Percentiles rank a stretch among this genome's conserved stretches.
phyloP scores from a whole-genome alignment of 805 yeast species.

The Cyberlindnera galapagoensis region DNA sequence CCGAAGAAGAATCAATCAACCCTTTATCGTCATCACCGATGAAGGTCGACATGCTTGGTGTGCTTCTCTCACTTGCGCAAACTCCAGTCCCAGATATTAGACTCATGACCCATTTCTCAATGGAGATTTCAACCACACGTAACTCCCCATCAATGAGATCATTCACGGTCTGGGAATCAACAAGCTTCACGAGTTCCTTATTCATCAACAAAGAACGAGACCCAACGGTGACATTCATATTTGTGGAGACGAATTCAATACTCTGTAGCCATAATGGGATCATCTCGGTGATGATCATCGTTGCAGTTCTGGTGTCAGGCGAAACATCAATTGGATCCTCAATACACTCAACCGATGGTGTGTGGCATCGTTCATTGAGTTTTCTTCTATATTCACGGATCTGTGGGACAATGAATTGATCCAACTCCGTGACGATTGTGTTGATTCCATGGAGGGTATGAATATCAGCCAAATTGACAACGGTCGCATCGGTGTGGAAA shows the following conservation, averaged over 20 bases:
- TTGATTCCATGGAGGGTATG: slow-evolving; percentile 26
- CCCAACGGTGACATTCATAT: slow-evolving; percentile 28
- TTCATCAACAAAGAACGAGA: slow-evolving; percentile 39
- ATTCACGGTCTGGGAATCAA: slow-evolving; percentile 29
- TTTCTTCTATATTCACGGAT: slow-evolving; percentile 10
- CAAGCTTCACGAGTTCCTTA: slow-evolving; percentile 28
- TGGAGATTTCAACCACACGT: slow-evolving; percentile 26
- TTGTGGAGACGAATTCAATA: slow-evolving; percentile 5
- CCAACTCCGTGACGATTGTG: slow-evolving; percentile 15
- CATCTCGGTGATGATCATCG: slow-evolving; percentile 13
- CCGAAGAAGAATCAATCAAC: slow-evolving; percentile 18
- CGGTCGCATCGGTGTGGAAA: slow-evolving; percentile 9
- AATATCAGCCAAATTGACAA: slow-evolving; percentile 25
- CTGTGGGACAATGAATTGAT: slow-evolving; percentile 10
- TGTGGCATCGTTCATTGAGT: slow-evolving; percentile 1
- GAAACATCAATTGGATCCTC: slow-evolving; percentile 1
- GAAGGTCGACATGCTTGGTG: slow-evolving; percentile 24
- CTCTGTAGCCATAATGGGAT: slow-evolving; percentile 21
- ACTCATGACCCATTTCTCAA: slow-evolving; percentile 16
- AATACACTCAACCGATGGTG: slow-evolving; percentile 1
- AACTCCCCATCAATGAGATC: slow-evolving; percentile 35
- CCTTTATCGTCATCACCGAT: slow-evolving; percentile 29
- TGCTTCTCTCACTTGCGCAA: neutral
- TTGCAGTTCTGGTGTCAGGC: slow-evolving; percentile 2
- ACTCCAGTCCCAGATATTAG: slow-evolving; percentile 3